These are phyloP conservation scores for Physaria fendleri DNA, from an alignment of 345 rosid species.

Conservation along the genomic window DNA sequence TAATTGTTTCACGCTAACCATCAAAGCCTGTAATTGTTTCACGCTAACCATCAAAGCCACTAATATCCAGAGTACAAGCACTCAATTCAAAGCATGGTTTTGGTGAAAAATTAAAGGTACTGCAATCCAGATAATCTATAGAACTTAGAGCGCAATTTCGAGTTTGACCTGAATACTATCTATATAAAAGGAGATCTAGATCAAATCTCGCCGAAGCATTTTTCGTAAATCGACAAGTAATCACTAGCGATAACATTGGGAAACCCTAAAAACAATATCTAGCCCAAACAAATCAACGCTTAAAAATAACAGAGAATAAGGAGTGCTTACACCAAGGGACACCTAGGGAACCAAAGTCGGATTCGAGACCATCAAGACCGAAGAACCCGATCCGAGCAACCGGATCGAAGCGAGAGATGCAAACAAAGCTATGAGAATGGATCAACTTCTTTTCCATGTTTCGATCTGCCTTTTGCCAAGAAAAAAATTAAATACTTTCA, in stretches of 20 bases:
- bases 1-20: too few species aligned
- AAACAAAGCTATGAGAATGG: slow-evolving; percentile 55
- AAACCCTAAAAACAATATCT: not conserved
- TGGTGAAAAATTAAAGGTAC: too few species aligned
- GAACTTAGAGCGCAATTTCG: too few species aligned
- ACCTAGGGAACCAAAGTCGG: slow-evolving; percentile 88
- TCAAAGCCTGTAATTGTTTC: too few species aligned
- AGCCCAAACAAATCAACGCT: too few species aligned
- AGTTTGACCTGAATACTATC: not conserved
- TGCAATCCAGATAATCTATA: too few species aligned
- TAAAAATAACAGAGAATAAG: not conserved
- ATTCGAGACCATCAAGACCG: slow-evolving; percentile 70
- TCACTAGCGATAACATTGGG: not conserved
- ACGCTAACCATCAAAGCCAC: too few species aligned
- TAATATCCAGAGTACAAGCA: not conserved
- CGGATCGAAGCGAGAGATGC: slow-evolving; percentile 63
- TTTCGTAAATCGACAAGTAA: not conserved
- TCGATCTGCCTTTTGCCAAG: too few species aligned
- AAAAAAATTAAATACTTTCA: slow-evolving; percentile 45
- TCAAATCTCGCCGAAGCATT: slow-evolving; percentile 16
- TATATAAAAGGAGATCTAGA: not conserved
- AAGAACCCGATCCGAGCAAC: slow-evolving; percentile 62
- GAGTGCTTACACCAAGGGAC: slow-evolving; percentile 97
- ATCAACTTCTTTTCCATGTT: too few species aligned
- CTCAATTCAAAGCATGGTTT: too few species aligned